A percentile compares a stretch with the other conserved stretches of the same genome.
Conservation (phyloP, 495 filamentous ascomycete genomes). For the Chaetomium cochliodes region DNA sequence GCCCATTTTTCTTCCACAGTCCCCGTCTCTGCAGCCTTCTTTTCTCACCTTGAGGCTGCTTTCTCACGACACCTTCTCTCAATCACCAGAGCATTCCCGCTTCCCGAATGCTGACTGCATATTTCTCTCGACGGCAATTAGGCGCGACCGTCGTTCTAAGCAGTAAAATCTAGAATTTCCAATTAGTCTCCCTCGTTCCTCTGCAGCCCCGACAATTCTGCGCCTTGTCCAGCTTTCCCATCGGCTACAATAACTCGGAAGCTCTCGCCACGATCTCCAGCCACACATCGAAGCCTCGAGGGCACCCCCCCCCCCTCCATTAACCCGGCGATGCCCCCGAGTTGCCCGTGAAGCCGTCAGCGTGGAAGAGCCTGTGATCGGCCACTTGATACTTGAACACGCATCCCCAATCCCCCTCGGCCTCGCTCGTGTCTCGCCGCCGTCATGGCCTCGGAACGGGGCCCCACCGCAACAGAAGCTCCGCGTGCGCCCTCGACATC, state of each 20-base stretch:
- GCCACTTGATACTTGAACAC: slow-evolving; percentile 23
- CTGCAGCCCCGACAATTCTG: neutral
- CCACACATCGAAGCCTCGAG: slow-evolving; percentile 47
- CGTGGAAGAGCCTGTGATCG: slow-evolving; percentile 18
- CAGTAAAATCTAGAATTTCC: neutral
- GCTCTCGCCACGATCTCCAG: slow-evolving; percentile 55
- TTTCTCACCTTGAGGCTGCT: slow-evolving; percentile 16
- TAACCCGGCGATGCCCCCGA: slow-evolving; percentile 42
- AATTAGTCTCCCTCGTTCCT: neutral
- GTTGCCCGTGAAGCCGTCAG: slow-evolving; percentile 36
- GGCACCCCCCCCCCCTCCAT: slow-evolving; percentile 15
- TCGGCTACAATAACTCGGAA: slow-evolving; percentile 17
- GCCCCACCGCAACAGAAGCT: slow-evolving; percentile 46
- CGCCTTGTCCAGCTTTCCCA: slow-evolving; percentile 1
- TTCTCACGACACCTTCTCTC: slow-evolving; percentile 12
- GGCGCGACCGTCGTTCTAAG: neutral
- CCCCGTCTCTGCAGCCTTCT: slow-evolving; percentile 20
- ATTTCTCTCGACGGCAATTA: neutral
- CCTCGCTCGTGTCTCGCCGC: slow-evolving; percentile 8
- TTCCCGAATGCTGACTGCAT: slow-evolving; percentile 5
- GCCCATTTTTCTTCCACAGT: slow-evolving; percentile 22
- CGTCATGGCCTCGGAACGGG: slow-evolving; percentile 47
- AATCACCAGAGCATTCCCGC: slow-evolving; percentile 2
- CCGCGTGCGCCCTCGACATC: slow-evolving; percentile 40
- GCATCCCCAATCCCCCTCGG: slow-evolving; percentile 8